Conservation (phyloP, 2,329 filamentous ascomycete genomes). For the Paecilomyces niveus region DNA sequence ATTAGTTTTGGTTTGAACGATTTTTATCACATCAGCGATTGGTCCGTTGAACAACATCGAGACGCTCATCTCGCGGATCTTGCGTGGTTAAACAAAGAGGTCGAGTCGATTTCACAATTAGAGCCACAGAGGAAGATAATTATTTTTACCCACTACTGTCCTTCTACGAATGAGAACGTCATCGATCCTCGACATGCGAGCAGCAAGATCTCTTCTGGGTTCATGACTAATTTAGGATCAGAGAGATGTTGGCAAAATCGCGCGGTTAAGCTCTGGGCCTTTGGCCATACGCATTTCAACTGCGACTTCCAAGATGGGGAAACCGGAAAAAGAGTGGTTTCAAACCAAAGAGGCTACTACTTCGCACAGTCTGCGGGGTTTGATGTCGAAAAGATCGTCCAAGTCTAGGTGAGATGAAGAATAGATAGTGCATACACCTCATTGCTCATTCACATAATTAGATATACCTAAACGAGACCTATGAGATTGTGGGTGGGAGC, state of each 20-base stretch:
- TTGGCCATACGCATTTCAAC: conserved; percentile 45
- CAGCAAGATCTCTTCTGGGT: conserved; percentile 30
- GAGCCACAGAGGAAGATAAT: conserved; percentile 30
- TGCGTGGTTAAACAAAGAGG: conserved; percentile 33
- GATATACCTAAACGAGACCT: too few relatives aligned
- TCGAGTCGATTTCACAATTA: conserved; percentile 17
- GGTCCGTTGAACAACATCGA: conserved; percentile 25
- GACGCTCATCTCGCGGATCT: conserved; percentile 26
- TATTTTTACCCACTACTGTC: conserved; percentile 35
- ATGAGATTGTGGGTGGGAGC: too few relatives aligned
- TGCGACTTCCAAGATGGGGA: conserved; percentile 29
- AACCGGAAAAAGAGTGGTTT: conserved; percentile 27
- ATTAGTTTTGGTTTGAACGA: conserved; percentile 45
- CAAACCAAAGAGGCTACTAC: conserved; percentile 38
- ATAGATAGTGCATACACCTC: too few relatives aligned
- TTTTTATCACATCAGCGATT: conserved; percentile 42
- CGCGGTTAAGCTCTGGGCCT: conserved; percentile 39
- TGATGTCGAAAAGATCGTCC: conserved; percentile 21
- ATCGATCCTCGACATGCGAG: conserved; percentile 23
- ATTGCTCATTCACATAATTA: too few relatives aligned
- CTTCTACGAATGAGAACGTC: conserved; percentile 16
- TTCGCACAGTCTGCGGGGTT: conserved; percentile 32
- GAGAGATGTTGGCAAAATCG: conserved; percentile 33
- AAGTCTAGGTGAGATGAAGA: not conserved
- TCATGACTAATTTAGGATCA: conserved; percentile 35